Evolutionary conservation across 2,329 filamentous ascomycete species (phyloP).

Genomic region (Epichloe glyceriae): DNA sequence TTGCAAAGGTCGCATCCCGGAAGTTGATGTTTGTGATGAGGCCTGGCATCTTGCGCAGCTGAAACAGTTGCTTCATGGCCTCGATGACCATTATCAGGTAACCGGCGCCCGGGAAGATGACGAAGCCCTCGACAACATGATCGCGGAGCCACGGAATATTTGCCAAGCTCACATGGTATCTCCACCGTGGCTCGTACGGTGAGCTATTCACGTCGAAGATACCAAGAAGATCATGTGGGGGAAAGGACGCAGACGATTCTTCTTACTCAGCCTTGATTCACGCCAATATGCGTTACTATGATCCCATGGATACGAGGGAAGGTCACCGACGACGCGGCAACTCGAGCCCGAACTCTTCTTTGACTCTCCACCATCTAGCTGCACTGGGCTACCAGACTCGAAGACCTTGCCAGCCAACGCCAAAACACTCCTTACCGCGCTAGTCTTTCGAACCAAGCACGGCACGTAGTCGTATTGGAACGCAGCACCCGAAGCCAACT

Average conservation of each 20-base stretch:
- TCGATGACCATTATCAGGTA: conserved; percentile 14
- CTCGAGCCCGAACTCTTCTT: too few species aligned
- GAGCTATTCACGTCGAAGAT: too few species aligned
- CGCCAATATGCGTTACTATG: background rate
- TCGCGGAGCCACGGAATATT: conserved; percentile 20
- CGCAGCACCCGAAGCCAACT: too few species aligned
- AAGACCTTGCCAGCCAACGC: too few species aligned
- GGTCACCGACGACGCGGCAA: background rate
- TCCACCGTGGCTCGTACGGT: conserved; percentile 6
- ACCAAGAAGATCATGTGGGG: background rate
- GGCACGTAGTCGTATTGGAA: too few species aligned
- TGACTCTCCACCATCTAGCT: too few species aligned
- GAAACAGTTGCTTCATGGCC: background rate
- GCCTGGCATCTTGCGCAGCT: background rate
- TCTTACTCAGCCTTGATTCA: conserved; percentile 12
- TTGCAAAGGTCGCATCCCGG: background rate
- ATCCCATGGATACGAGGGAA: background rate
- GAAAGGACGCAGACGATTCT: background rate
- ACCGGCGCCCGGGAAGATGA: conserved; percentile 24
- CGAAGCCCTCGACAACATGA: conserved; percentile 11
- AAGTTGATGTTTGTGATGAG: too few species aligned
- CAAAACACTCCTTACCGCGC: too few species aligned
- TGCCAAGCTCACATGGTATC: conserved; percentile 10
- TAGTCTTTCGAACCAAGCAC: too few species aligned
- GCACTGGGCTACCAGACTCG: too few species aligned